Conservation (phyloP, 805 yeast species). For the Ogataea trehalophila region DNA sequence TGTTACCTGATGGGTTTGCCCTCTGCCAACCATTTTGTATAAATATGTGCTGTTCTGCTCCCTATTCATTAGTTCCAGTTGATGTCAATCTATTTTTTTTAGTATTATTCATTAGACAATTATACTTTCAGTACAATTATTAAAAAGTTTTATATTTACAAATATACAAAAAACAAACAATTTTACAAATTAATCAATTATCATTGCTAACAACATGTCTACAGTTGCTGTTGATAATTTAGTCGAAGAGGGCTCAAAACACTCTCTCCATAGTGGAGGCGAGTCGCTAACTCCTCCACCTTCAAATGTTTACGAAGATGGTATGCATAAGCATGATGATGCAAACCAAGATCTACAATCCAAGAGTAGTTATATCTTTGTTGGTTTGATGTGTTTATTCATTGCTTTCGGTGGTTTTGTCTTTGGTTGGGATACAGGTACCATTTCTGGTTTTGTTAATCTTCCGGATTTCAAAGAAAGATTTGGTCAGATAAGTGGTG, state of each 20-base stretch:
- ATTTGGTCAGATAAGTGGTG: slow-evolving; percentile 42
- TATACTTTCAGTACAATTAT: background rate
- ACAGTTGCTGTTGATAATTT: background rate
- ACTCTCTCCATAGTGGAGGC: background rate
- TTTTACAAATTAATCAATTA: background rate
- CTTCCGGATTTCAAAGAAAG: slow-evolving; percentile 51
- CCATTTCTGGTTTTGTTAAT: slow-evolving; percentile 66
- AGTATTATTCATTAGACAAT: background rate
- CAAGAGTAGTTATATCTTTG: slow-evolving; percentile 21
- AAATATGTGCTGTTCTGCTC: background rate
- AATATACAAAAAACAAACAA: background rate
- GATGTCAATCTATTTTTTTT: background rate
- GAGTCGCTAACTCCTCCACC: slow-evolving; percentile 14
- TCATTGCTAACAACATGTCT: background rate
- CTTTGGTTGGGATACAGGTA: slow-evolving; percentile 78
- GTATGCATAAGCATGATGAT: slow-evolving; percentile 4
- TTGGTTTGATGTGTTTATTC: slow-evolving; percentile 38
- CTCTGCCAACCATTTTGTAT: too few relatives aligned
- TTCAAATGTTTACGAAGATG: slow-evolving; percentile 22
- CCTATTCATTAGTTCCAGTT: background rate
- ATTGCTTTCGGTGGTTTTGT: slow-evolving; percentile 76
- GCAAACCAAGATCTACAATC: slow-evolving; percentile 7
- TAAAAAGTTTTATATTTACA: background rate
- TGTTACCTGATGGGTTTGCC: too few relatives aligned
- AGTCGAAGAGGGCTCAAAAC: background rate